These are phyloP conservation scores for Gloeophyllum trabeum DNA, from an alignment of 768 basidiomycete species.

Conservation along the genomic window DNA sequence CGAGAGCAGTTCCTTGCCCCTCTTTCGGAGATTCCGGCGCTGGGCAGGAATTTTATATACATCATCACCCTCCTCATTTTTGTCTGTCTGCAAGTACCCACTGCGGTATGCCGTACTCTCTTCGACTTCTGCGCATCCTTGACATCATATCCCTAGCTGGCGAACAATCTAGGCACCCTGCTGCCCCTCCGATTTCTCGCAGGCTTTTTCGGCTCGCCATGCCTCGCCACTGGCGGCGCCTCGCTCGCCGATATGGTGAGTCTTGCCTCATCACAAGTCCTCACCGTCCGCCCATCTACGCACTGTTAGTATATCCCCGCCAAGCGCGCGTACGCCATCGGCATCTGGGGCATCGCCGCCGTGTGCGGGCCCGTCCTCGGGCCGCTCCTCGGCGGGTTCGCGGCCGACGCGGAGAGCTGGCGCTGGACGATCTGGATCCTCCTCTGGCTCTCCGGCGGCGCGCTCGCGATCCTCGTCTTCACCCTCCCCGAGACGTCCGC, in stretches of 20 bases:
- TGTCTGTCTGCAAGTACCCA: conserved; percentile 22
- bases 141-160: background rate
- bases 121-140: conserved; percentile 17
- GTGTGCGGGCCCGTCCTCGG: conserved; percentile 17
- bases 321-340: conserved; percentile 16
- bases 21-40: conserved; percentile 19
- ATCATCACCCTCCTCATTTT: conserved; percentile 20
- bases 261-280: background rate
- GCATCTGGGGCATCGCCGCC: conserved; percentile 17
- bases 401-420: conserved; percentile 19
- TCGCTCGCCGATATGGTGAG: conserved; percentile 12
- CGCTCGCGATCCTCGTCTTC: conserved; percentile 17
- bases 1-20: conserved; percentile 16
- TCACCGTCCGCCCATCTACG: background rate
- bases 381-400: conserved; percentile 18
- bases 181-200: conserved; percentile 16
- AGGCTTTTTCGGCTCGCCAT: conserved; percentile 21
- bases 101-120: conserved; percentile 18
- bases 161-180: background rate
- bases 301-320: conserved; percentile 7
- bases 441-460: conserved; percentile 18
- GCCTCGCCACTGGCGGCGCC: conserved; percentile 22
- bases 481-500: conserved; percentile 19
- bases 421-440: conserved; percentile 23
- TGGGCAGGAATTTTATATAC: conserved; percentile 22